Conservation (phyloP, 345 rosid genomes). For the Chamaenerion angustifolium region DNA sequence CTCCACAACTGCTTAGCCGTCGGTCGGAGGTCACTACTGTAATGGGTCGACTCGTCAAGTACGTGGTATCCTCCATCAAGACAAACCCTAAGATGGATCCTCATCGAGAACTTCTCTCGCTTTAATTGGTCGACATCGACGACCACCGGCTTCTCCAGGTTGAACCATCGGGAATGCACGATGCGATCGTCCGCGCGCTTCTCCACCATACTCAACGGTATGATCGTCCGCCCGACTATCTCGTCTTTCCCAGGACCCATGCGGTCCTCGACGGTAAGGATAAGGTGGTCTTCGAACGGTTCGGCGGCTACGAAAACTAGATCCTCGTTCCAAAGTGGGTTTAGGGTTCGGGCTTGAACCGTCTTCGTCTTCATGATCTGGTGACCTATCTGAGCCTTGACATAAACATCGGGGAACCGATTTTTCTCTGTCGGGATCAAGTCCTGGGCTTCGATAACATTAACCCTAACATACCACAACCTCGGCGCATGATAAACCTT, state of each 20-base stretch:
- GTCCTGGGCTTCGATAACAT: constrained; percentile 88
- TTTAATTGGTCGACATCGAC: constrained; percentile 74
- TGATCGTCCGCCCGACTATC: constrained; percentile 51
- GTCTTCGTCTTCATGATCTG: constrained; percentile 70
- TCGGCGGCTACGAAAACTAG: constrained; percentile 84
- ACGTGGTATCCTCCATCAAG: constrained; percentile 98
- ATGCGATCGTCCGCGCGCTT: constrained; percentile 72
- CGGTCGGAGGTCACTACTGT: constrained; percentile 92
- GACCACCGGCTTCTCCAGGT: constrained; percentile 62
- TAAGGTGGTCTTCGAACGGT: constrained; percentile 79
- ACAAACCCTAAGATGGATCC: constrained; percentile 79
- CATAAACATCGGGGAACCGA: constrained; percentile 79
- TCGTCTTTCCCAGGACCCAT: constrained; percentile 83
- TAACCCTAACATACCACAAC: constrained; percentile 87
- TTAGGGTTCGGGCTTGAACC: constrained; percentile 58
- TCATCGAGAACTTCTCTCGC: constrained; percentile 78
- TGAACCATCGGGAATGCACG: constrained; percentile 72
- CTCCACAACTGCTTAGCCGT: constrained; percentile 92
- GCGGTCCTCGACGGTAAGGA: constrained; percentile 71
- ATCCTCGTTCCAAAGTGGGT: constrained; percentile 94
- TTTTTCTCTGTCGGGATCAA: constrained; percentile 56
- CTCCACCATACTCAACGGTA: constrained; percentile 54
- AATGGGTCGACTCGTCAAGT: constrained; percentile 89
- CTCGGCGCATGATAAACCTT: constrained; percentile 93
- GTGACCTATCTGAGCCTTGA: constrained; percentile 63